phyloP scores from a whole-genome alignment of 495 filamentous ascomycete genomes.

The Aspergillus hancockii region DNA sequence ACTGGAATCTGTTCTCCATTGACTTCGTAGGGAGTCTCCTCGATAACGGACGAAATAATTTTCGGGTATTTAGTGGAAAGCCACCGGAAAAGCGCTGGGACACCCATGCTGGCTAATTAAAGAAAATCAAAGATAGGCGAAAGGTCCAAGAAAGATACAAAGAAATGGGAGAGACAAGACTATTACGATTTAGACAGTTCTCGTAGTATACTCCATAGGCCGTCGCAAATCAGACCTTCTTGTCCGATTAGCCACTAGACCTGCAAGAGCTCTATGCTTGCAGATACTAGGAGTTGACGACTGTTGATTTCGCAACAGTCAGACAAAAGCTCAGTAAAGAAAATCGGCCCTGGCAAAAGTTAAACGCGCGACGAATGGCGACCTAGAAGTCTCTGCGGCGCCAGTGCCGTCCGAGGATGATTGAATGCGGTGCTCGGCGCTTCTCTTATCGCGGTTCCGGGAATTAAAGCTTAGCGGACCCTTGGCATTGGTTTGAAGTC shows the following conservation, averaged over 20 bases:
- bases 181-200: background rate
- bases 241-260: constrained; percentile 1
- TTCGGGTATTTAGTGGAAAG: constrained; percentile 94
- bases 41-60: constrained; percentile 87
- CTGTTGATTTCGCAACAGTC: background rate
- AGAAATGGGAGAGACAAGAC: constrained; percentile 4
- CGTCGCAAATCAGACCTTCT: constrained; percentile 1
- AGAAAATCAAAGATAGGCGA: background rate
- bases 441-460: constrained; percentile 33
- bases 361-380: background rate
- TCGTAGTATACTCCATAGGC: constrained; percentile 21
- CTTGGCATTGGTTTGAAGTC: background rate
- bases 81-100: constrained; percentile 92
- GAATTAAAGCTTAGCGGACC: constrained; percentile 4
- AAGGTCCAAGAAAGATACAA: constrained; percentile 1
- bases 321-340: background rate
- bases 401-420: background rate
- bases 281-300: background rate
- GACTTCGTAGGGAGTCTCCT: constrained; percentile 76
- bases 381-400: constrained; percentile 22
- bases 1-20: constrained; percentile 82
- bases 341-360: constrained; percentile 5
- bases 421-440: constrained; percentile 17
- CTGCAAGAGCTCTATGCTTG: background rate
- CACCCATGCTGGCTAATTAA: constrained; percentile 71